Base-by-base conservation (phyloP, 1,284 basidiomycete genomes). In the Ceratobasidium sp. region DNA sequence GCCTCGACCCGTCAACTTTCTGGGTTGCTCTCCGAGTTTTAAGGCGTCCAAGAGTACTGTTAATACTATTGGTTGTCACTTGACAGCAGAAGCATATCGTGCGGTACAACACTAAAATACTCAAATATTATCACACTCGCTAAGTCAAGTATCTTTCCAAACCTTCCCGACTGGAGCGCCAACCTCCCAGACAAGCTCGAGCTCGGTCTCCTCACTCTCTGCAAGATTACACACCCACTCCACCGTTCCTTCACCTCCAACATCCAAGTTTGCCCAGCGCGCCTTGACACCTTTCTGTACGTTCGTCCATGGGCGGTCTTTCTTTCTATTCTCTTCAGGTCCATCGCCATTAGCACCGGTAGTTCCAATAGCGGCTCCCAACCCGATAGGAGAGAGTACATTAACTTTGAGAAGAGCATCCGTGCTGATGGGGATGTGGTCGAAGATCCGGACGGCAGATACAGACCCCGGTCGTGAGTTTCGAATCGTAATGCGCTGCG, bases 361-460 rank as follows among this genome's bases (percentile, higher is more conserved):
- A 33, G 33, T 33, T 33, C 33, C 33, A 33, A 33, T 33, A 33
- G 33, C 33, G 33, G 33, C 33, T 33, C 33, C 33, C 33, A 33
- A 33, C 17, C 62, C 66, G 38, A 66, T 77, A 6, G 82, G 82
- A 15, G 81, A 74, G 3, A 81, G 33, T 1, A 81, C 46, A 5
- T 50, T 64, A 6, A 82, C 82, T 59, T 80, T 81, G 69, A 82
- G 69, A 23, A 75, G 75, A 4, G 77, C 56, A 44, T 82, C 82
- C 33, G 75, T 78, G 59, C 81, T 82, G n/a, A 80, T 67, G 4
- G 81, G 81, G 15, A 82, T 74, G 23, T 80, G 80, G 23, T 82
- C 81, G 6, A 79, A 73, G 17, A 82, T 70, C 40, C 80, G 56
- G 23, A 83, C 78, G 10, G 68, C 42, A 15, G 56, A 33, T 28